These are phyloP conservation scores for Phytophthora sansomeana DNA, from an alignment of 352 stramenopile genomes.

Conservation along the genomic window DNA sequence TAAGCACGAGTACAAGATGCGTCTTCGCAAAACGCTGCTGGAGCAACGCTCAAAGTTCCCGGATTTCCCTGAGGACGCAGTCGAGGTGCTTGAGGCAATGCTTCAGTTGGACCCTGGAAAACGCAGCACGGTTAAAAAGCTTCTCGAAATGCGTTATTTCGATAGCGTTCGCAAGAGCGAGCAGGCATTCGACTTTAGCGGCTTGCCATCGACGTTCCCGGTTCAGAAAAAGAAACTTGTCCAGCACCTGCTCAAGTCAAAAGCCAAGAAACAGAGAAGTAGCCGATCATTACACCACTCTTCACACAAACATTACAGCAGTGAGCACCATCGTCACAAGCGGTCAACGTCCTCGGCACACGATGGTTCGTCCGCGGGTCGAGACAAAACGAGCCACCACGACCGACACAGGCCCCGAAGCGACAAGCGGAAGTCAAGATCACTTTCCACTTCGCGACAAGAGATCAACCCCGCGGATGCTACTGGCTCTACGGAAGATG, in stretches of 20 bases:
- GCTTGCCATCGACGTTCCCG: conserved; percentile 56
- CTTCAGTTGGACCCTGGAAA: conserved; percentile 79
- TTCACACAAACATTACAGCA: conserved; percentile 32
- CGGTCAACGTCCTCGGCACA: conserved; percentile 30
- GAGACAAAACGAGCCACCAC: conserved; percentile 29
- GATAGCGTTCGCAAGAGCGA: conserved; percentile 44
- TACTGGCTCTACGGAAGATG: conserved; percentile 18
- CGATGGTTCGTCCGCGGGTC: conserved; percentile 17
- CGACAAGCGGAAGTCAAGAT: conserved; percentile 42
- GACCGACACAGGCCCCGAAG: conserved; percentile 35
- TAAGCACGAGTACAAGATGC: conserved; percentile 82
- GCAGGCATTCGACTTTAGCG: conserved; percentile 49
- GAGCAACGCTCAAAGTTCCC: conserved; percentile 64
- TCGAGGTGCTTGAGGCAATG: conserved; percentile 78
- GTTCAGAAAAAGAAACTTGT: conserved; percentile 69
- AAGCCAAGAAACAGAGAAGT: conserved; percentile 46
- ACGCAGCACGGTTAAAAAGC: conserved; percentile 52
- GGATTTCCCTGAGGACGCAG: conserved; percentile 59
- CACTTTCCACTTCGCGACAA: conserved; percentile 30
- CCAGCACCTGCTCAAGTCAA: conserved; percentile 58
- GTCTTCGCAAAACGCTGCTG: conserved; percentile 81
- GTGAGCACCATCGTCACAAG: conserved; percentile 38
- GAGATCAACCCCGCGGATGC: conserved; percentile 11
- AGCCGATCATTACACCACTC: conserved; percentile 30
- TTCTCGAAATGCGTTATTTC: conserved; percentile 74